These are phyloP conservation scores for Dujonia santamariae DNA, from an alignment of 1,139 yeast species.

Conservation along the genomic window DNA sequence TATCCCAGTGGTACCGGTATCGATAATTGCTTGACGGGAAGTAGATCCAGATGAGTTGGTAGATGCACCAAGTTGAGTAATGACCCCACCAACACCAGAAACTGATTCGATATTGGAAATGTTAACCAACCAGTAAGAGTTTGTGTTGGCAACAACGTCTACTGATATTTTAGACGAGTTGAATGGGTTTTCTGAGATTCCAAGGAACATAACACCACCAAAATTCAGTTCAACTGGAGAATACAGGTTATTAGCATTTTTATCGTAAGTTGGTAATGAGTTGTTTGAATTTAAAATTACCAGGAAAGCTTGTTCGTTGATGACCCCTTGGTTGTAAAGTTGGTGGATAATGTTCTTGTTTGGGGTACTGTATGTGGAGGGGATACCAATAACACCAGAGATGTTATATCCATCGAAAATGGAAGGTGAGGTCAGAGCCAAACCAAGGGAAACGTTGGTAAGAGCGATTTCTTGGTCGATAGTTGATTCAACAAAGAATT, in stretches of 20 bases:
- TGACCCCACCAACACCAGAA: not conserved
- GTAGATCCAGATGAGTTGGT: conserved; percentile 16
- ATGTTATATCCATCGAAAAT: conserved; percentile 52
- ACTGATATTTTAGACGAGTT: conserved; percentile 28
- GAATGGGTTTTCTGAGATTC: conserved; percentile 16
- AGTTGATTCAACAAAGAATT: conserved; percentile 29
- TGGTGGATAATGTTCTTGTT: conserved; percentile 22
- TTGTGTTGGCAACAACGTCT: conserved; percentile 31
- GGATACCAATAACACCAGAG: conserved; percentile 62
- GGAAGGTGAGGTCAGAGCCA: conserved; percentile 51
- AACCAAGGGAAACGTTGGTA: conserved; percentile 47
- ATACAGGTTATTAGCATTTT: not conserved
- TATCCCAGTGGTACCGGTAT: conserved; percentile 66
- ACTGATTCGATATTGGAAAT: conserved; percentile 32
- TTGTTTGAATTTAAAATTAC: conserved; percentile 9
- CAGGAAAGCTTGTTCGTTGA: conserved; percentile 13
- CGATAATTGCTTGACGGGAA: conserved; percentile 48
- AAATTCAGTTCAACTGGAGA: conserved; percentile 11
- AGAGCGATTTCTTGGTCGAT: conserved; percentile 32
- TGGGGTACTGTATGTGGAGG: conserved; percentile 40
- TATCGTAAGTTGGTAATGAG: conserved; percentile 6
- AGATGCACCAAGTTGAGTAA: conserved; percentile 16
- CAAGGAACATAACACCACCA: conserved; percentile 29
- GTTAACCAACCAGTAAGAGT: conserved; percentile 53
- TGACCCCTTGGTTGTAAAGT: conserved; percentile 14